Base-by-base conservation (phyloP, 2,329 filamentous ascomycete species). In the Microcyclospora tardicrescens region DNA sequence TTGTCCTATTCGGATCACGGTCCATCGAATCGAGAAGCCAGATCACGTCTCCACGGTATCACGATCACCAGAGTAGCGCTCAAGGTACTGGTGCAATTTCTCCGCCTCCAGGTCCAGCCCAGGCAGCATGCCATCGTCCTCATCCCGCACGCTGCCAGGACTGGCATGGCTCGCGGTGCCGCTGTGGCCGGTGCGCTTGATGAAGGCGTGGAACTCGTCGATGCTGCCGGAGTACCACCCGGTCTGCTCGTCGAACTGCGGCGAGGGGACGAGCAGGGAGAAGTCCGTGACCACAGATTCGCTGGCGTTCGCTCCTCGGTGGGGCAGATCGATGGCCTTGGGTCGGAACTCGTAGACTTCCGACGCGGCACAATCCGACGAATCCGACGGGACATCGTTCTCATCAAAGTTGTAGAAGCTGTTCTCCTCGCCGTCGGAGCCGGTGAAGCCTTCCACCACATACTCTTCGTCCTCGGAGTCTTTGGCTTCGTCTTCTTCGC, bases 191-290 rank as follows among this genome's bases (percentile, higher is more conserved):
- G 14, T 37, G 16, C 24, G 14, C 13, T 30, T 34, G 6, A 47
- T 24, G 15, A 43, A 33, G 3, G 34, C 36, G 13, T 48, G 47
- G 19, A 56, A 44, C 16, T 51, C 46, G 38, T 56, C 53, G 34
- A 56, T 51, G 37, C 49, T 53, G 27, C 54, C 54, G 24, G 31
- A 40, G 37, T 50, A 56, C 54, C 54, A 56, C 10, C 54, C 54
- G 8, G 48, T 55, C 31, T 45, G 42, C 11, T 46, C 39, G 40
- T 55, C 49, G 35, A 56, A 52, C 10, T 46, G 28, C 30, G 43
- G 43, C 6, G 27, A 36, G 2, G 28, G 33, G 12, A 34, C 16
- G 10, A 30, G 14, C 16, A 37, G 15, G 13, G 24, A 28, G 13
- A 36, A 24, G 19, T 24, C 19, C 5, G 19, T 24, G 19, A 24